Evolutionary conservation across 441 rosid genomes (phyloP).

Genomic region (Geranium incanum): DNA sequence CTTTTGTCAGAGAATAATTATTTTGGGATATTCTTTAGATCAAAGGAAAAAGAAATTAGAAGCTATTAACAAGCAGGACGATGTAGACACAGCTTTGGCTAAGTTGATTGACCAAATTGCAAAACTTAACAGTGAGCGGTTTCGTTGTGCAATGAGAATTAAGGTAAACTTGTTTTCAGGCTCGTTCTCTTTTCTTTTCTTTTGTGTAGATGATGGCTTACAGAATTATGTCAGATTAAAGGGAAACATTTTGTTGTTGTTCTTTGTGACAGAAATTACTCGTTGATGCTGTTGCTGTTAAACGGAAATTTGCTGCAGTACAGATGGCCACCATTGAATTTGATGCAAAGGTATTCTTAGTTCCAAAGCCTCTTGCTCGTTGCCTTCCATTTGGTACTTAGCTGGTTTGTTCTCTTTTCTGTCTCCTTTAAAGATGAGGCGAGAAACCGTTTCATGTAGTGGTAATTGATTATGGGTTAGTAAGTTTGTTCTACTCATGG

Average conservation of each 20-base stretch:
- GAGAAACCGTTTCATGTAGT: neutral
- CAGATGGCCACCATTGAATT: conserved; percentile 66
- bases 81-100: conserved; percentile 51
- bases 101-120: conserved; percentile 57
- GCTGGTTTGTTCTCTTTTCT: neutral
- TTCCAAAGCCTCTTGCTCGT: conserved; percentile 4
- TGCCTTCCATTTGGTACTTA: neutral
- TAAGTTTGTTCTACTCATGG: neutral
- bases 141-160: conserved; percentile 39
- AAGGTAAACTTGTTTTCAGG: conserved; percentile 39
- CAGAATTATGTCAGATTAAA: conserved; percentile 12
- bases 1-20: neutral
- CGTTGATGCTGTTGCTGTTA: conserved; percentile 45
- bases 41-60: conserved; percentile 60
- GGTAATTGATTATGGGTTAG: neutral
- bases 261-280: conserved; percentile 44
- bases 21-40: conserved; percentile 30
- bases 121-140: conserved; percentile 41
- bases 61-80: conserved; percentile 56
- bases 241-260: neutral
- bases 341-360: conserved; percentile 55
- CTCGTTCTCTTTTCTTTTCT: conserved; percentile 8
- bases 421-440: neutral
- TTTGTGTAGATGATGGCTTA: conserved; percentile 3
- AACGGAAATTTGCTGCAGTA: conserved; percentile 55